phyloP scores from a whole-genome alignment of 2,329 filamentous ascomycete genomes.

The Curvularia eragrostidis region DNA sequence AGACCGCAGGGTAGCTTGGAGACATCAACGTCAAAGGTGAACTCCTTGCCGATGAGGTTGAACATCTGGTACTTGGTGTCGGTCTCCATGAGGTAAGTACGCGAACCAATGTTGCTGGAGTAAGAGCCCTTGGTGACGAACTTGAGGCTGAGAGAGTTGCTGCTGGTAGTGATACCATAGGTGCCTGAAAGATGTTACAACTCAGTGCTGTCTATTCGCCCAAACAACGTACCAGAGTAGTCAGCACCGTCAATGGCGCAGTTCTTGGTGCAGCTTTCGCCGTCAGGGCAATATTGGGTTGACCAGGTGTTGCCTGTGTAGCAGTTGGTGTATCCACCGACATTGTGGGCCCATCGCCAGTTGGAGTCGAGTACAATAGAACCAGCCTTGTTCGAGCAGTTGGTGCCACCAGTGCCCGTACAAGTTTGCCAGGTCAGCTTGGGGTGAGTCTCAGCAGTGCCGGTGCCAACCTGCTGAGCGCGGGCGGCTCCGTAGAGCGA shows the following conservation, averaged over 20 bases:
- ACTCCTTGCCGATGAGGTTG: constrained; percentile 52
- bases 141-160: constrained; percentile 61
- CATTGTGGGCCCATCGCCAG: constrained; percentile 59
- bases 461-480: constrained; percentile 53
- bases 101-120: constrained; percentile 52
- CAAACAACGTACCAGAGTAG: constrained; percentile 42
- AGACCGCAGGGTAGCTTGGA: constrained; percentile 72
- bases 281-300: constrained; percentile 50
- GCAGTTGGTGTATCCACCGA: constrained; percentile 57
- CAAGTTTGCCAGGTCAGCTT: constrained; percentile 50
- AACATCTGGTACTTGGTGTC: constrained; percentile 53
- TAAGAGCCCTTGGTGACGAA: constrained; percentile 63
- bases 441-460: constrained; percentile 52
- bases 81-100: constrained; percentile 52
- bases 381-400: constrained; percentile 48
- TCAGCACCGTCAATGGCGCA: constrained; percentile 54
- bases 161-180: constrained; percentile 60
- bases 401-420: constrained; percentile 48
- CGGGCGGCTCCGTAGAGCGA: constrained; percentile 49
- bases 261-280: constrained; percentile 48
- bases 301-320: constrained; percentile 57
- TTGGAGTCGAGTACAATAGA: constrained; percentile 56
- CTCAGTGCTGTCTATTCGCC: neutral
- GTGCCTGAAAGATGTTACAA: constrained; percentile 33
- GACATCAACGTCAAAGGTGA: constrained; percentile 55